Evolutionary conservation across 495 filamentous ascomycete species (phyloP).

Genomic region (Annulohypoxylon moriforme): DNA sequence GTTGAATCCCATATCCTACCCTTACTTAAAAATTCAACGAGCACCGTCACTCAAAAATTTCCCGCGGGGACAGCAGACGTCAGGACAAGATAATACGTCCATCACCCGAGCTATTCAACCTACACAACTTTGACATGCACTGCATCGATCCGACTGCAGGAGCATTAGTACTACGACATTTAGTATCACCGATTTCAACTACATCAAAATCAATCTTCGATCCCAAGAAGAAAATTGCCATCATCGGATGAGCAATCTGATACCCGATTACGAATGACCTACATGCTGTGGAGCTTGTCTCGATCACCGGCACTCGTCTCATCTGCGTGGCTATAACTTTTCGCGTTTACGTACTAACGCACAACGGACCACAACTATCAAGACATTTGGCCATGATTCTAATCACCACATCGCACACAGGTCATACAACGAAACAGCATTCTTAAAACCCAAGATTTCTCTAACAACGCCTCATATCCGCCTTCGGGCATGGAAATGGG

Average conservation of each 20-base stretch:
- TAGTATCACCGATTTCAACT: slow-evolving; percentile 16
- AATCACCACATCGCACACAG: not conserved
- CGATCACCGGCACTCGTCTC: not conserved
- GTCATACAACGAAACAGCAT: not conserved
- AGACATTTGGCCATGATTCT: not conserved
- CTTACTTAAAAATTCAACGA: slow-evolving; percentile 10
- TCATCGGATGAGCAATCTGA: slow-evolving; percentile 16
- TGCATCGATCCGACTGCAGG: slow-evolving; percentile 50
- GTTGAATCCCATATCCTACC: slow-evolving; percentile 14
- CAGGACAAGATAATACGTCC: slow-evolving; percentile 4
- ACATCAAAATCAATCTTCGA: slow-evolving; percentile 22
- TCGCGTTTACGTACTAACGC: not conserved
- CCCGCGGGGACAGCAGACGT: slow-evolving; percentile 11
- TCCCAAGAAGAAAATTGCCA: slow-evolving; percentile 17
- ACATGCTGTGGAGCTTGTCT: slow-evolving; percentile 14
- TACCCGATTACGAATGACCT: slow-evolving; percentile 17
- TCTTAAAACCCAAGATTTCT: slow-evolving; percentile 3
- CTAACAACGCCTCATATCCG: not conserved
- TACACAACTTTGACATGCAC: slow-evolving; percentile 42
- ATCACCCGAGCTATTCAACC: slow-evolving; percentile 14
- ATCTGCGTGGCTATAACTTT: not conserved
- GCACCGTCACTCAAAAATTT: slow-evolving; percentile 9
- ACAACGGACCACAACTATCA: not conserved
- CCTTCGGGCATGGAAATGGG: not conserved
- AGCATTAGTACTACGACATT: slow-evolving; percentile 32